phyloP scores from a whole-genome alignment of 2,329 filamentous ascomycete species.

The Neofusicoccum ribis region DNA sequence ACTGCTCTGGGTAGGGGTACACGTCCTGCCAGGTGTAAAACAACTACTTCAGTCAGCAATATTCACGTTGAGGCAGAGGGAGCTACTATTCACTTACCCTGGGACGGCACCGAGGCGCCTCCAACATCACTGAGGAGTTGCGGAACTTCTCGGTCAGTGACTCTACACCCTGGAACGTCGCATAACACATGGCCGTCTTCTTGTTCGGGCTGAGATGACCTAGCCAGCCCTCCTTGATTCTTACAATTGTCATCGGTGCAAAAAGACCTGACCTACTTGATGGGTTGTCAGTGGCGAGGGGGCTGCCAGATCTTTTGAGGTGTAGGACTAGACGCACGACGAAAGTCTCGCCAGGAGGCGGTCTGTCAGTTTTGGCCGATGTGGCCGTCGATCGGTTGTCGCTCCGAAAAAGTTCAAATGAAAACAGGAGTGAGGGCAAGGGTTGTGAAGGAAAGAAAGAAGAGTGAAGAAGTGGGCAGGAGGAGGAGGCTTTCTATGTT shows the following conservation, averaged over 20 bases:
- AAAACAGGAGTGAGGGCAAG: no score
- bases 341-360: no score
- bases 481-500: no score
- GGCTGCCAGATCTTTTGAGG: no score
- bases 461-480: no score
- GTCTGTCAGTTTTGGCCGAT: no score
- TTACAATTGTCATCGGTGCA: slow-evolving; percentile 67
- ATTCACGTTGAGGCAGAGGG: neutral
- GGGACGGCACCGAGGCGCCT: slow-evolving; percentile 77
- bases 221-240: slow-evolving; percentile 33
- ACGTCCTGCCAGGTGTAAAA: slow-evolving; percentile 54
- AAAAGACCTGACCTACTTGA: no score
- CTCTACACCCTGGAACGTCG: slow-evolving; percentile 90
- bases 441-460: no score
- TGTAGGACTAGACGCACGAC: no score
- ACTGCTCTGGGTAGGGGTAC: slow-evolving; percentile 34
- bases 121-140: slow-evolving; percentile 94
- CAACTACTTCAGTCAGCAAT: slow-evolving; percentile 22
- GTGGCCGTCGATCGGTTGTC: no score
- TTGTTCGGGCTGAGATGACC: slow-evolving; percentile 68
- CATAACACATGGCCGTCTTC: slow-evolving; percentile 87
- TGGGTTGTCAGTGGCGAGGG: no score
- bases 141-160: slow-evolving; percentile 92
- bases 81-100: slow-evolving; percentile 58
- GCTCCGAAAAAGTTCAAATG: no score